Conservation (phyloP, 192 early-diverging fungal genomes). For the Coemansia asiatica region DNA sequence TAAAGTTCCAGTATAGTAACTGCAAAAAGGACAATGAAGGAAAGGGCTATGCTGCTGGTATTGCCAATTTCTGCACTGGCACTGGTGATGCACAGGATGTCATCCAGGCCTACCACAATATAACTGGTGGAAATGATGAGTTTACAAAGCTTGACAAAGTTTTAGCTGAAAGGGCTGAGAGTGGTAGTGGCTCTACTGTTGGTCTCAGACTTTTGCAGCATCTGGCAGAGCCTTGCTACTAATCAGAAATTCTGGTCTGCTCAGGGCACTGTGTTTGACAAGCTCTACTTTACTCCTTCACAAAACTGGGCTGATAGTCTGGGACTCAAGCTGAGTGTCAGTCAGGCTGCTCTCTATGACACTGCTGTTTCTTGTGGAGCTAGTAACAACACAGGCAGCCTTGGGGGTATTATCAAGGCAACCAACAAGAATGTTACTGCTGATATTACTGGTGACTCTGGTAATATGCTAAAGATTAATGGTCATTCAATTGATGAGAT, state of each 20-base stretch:
- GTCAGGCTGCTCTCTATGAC: conserved; percentile 46
- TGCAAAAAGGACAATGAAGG: conserved; percentile 5
- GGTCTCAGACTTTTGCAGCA: conserved; percentile 50
- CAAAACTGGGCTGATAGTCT: conserved; percentile 12
- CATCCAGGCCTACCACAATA: conserved; percentile 23
- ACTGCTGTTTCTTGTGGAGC: conserved; percentile 36
- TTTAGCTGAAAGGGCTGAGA: conserved; percentile 9
- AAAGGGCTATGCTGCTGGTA: conserved; percentile 9
- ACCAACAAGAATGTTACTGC: conserved; percentile 16
- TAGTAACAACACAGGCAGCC: conserved; percentile 16
- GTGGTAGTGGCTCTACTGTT: conserved; percentile 10
- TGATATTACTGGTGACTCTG: not conserved
- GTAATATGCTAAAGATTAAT: conserved; percentile 11
- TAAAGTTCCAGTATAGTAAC: conserved; percentile 15
- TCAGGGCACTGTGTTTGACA: not conserved
- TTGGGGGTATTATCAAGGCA: conserved; percentile 18
- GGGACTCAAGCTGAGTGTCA: conserved; percentile 19
- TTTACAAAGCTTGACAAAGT: conserved; percentile 21
- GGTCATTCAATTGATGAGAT: conserved; percentile 16
- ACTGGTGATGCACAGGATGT: conserved; percentile 42
- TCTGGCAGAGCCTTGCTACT: conserved; percentile 25
- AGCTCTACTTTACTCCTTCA: not conserved
- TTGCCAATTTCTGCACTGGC: conserved; percentile 26
- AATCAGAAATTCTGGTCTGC: not conserved
- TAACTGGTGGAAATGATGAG: conserved; percentile 19